Conservation (phyloP, 768 basidiomycete species). For the Rhodosporidiobolus odoratus region DNA sequence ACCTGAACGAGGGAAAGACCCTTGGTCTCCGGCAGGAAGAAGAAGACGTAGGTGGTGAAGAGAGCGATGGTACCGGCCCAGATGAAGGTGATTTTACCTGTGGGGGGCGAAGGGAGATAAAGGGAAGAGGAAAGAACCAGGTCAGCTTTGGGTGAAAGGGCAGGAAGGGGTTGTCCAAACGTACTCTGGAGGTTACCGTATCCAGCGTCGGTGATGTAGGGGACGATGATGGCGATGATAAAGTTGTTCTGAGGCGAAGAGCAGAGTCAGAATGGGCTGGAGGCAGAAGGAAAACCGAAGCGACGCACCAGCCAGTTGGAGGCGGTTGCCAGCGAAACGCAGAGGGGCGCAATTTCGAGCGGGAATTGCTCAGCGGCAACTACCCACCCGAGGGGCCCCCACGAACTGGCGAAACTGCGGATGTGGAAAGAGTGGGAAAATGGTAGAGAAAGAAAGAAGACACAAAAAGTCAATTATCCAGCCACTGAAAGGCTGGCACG, state of each 20-base stretch:
- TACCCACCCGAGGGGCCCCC: neutral
- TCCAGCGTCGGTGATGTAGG: slow-evolving; percentile 34
- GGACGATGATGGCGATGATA: slow-evolving; percentile 21
- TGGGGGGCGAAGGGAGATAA: neutral
- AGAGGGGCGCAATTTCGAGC: slow-evolving; percentile 32
- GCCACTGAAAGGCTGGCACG: slow-evolving; percentile 1
- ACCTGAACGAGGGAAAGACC: slow-evolving; percentile 9
- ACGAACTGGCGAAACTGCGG: neutral
- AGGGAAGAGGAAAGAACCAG: neutral
- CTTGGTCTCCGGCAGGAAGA: slow-evolving; percentile 35
- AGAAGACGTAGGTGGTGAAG: slow-evolving; percentile 23
- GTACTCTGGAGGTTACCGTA: slow-evolving; percentile 30
- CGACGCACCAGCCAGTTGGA: slow-evolving; percentile 28
- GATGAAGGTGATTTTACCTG: slow-evolving; percentile 3
- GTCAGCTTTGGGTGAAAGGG: no score
- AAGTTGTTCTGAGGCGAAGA: slow-evolving; percentile 24
- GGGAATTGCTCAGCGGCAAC: slow-evolving; percentile 35
- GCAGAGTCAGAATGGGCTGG: neutral
- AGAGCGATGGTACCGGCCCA: slow-evolving; percentile 24
- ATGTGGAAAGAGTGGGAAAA: neutral
- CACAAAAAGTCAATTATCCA: no score
- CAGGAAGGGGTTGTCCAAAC: no score
- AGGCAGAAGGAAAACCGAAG: neutral
- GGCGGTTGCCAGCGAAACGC: slow-evolving; percentile 34
- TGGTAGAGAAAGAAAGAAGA: no score